Evolutionary conservation across 352 stramenopile genomes (phyloP).

Genomic region (Pythium biforme): DNA sequence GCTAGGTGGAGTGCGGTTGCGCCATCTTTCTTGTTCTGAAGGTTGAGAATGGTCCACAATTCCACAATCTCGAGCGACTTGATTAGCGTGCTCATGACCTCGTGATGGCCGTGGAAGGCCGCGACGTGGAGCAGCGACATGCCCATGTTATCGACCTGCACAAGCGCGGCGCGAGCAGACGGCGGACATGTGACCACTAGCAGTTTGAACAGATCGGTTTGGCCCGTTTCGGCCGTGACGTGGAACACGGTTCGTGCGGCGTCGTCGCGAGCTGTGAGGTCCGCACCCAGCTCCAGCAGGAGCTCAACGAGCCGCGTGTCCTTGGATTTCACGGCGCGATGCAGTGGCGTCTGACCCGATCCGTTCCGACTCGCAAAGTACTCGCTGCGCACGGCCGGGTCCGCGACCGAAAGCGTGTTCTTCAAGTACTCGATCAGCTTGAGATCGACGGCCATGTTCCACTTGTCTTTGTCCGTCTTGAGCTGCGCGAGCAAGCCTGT

Average conservation of each 20-base stretch:
- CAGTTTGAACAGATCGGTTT: constrained; percentile 43
- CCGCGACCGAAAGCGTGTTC: constrained; percentile 30
- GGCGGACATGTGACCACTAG: constrained; percentile 27
- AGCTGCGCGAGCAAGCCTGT: constrained; percentile 52
- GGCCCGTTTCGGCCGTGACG: constrained; percentile 38
- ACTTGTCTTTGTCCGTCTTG: constrained; percentile 57
- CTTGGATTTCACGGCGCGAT: constrained; percentile 46
- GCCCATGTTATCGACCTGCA: constrained; percentile 35
- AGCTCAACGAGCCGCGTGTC: constrained; percentile 42
- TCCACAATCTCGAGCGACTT: constrained; percentile 9
- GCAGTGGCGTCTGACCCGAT: constrained; percentile 51
- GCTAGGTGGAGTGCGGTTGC: constrained; percentile 54
- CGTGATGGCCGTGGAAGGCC: constrained; percentile 37
- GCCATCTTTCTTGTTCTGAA: constrained; percentile 35
- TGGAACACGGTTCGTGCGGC: constrained; percentile 49
- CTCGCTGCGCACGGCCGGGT: constrained; percentile 16
- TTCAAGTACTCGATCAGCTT: constrained; percentile 41
- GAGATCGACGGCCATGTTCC: constrained; percentile 70
- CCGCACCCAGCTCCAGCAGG: constrained; percentile 37
- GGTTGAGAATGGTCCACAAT: constrained; percentile 34
- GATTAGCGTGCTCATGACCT: constrained; percentile 32
- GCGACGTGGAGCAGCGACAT: constrained; percentile 52
- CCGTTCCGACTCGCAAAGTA: constrained; percentile 47
- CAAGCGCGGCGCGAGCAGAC: constrained; percentile 23
- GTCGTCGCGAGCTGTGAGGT: constrained; percentile 36